Percentiles rank a stretch among this genome's conserved stretches.
Evolutionary conservation across 1,284 basidiomycete species (phyloP).

Genomic region (Rhodotorula glutinis): DNA sequence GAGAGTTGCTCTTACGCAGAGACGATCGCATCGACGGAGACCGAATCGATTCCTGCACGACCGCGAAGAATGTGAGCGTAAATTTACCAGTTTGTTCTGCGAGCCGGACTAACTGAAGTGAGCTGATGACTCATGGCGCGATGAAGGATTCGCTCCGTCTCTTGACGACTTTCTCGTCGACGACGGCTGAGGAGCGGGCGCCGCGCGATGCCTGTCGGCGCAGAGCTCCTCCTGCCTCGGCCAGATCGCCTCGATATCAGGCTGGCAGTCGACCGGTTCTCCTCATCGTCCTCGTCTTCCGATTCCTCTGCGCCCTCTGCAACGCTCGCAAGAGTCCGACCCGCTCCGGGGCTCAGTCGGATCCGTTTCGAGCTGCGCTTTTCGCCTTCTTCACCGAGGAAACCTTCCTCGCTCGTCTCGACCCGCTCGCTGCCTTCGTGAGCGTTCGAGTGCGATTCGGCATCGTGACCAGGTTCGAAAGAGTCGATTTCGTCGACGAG

Average conservation of each 20-base stretch:
- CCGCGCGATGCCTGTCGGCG: not conserved
- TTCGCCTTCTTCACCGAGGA: slow-evolving; percentile 57
- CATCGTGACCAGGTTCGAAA: slow-evolving; percentile 10
- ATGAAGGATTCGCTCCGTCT: no score
- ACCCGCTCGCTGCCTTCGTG: slow-evolving; percentile 46
- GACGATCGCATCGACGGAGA: no score
- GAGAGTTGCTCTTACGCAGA: no score
- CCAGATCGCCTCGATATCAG: not conserved
- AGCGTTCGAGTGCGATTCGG: not conserved
- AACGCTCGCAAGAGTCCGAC: not conserved
- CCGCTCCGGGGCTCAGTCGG: slow-evolving; percentile 56
- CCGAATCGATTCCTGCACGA: no score
- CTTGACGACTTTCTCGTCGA: no score
- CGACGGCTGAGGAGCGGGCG: not conserved
- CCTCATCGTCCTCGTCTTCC: not conserved
- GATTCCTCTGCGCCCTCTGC: slow-evolving; percentile 46
- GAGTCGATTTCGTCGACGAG: slow-evolving; percentile 66
- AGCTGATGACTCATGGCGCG: no score
- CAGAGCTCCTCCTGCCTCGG: not conserved
- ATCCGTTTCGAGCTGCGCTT: slow-evolving; percentile 70
- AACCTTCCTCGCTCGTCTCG: slow-evolving; percentile 61
- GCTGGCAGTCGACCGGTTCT: not conserved
- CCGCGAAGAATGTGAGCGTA: no score
- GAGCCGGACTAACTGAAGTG: not conserved
- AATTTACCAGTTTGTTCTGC: not conserved